phyloP scores from a whole-genome alignment of 352 stramenopile species.

The Globisporangium ultimum region DNA sequence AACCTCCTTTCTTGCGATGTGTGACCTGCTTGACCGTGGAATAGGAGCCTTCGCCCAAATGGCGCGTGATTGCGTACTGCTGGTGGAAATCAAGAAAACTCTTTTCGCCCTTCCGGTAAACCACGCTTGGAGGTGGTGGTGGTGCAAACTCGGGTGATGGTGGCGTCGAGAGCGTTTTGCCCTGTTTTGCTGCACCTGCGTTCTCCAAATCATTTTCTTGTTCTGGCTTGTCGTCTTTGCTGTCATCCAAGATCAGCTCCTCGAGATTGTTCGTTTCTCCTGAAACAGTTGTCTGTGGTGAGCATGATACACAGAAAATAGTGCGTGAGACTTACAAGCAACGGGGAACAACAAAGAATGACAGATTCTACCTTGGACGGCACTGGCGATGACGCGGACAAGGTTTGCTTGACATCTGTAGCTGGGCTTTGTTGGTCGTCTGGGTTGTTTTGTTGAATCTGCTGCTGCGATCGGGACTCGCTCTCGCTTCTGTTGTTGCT shows the following conservation, averaged over 20 bases:
- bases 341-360: too few relatives aligned
- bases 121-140: conserved; percentile 25
- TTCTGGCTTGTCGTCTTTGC: neutral
- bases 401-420: neutral
- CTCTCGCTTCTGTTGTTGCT: conserved; percentile 21
- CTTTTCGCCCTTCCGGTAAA: conserved; percentile 73
- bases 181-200: neutral
- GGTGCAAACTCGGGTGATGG: conserved; percentile 4
- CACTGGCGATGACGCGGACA: neutral
- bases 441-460: conserved; percentile 19
- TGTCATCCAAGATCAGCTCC: neutral
- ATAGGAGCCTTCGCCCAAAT: conserved; percentile 86
- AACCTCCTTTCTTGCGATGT: conserved; percentile 66
- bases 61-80: conserved; percentile 72
- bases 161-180: neutral
- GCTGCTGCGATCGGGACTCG: conserved; percentile 13
- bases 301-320: neutral
- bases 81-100: conserved; percentile 84
- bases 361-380: neutral
- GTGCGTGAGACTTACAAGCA: too few relatives aligned
- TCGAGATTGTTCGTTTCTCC: neutral
- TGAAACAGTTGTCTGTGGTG: neutral
- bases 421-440: conserved; percentile 5
- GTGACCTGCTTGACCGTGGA: conserved; percentile 88
- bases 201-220: conserved; percentile 1